Conservation (phyloP, 2,329 filamentous ascomycete genomes). For the Lachnellula arida region DNA sequence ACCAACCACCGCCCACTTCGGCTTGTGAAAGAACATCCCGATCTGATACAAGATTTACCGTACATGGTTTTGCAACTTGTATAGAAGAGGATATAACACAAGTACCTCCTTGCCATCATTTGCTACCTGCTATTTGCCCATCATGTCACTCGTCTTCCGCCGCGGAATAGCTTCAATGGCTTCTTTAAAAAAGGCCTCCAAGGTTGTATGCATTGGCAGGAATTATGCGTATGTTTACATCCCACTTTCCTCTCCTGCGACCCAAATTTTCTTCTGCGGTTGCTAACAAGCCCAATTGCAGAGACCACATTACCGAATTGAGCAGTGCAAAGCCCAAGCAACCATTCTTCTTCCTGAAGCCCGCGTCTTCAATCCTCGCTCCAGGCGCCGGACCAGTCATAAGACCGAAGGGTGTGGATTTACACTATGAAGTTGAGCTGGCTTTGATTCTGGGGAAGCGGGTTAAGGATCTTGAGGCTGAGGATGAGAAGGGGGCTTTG, state of each 20-base stretch:
- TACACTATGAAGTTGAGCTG: conserved; percentile 76
- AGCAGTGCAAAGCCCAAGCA: conserved; percentile 84
- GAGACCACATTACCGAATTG: conserved; percentile 90
- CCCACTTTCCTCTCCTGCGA: conserved; percentile 1
- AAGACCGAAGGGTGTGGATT: conserved; percentile 10
- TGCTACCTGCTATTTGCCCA: conserved; percentile 1
- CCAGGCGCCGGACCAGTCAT: conserved; percentile 43
- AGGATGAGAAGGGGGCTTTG: conserved; percentile 71
- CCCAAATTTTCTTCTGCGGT: background rate
- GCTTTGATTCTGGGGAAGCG: conserved; percentile 82
- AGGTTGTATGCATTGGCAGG: conserved; percentile 77
- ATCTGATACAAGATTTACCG: too few relatives aligned
- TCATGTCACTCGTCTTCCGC: conserved; percentile 29
- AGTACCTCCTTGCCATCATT: background rate
- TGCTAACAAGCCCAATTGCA: conserved; percentile 33
- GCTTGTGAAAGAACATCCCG: too few relatives aligned
- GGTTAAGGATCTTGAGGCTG: conserved; percentile 67
- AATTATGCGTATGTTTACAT: conserved; percentile 77
- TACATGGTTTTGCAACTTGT: too few relatives aligned
- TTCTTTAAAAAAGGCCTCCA: conserved; percentile 48
- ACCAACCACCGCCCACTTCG: too few relatives aligned
- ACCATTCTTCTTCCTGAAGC: conserved; percentile 99
- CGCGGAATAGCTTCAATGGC: conserved; percentile 35
- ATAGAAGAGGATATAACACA: background rate
- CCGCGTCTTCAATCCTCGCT: conserved; percentile 76